Evolutionary conservation across 108 stramenopile species (phyloP).

Genomic region (Cyclostephanos invisitatus): DNA sequence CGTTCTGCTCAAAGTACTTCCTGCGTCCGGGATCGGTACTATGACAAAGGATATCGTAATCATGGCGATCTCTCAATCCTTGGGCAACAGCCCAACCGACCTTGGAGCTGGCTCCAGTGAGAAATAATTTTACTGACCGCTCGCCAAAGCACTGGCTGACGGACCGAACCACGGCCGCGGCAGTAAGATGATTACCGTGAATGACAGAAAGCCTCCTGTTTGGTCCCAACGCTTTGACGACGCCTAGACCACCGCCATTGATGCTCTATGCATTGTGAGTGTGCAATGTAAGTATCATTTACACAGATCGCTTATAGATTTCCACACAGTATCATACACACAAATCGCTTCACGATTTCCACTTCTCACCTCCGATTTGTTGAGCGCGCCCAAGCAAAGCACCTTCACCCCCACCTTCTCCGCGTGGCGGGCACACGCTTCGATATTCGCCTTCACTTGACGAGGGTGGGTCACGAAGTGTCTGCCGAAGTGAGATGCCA

Average conservation of each 20-base stretch:
- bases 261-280: constrained; percentile 31
- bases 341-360: background rate
- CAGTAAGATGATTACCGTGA: constrained; percentile 64
- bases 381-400: constrained; percentile 60
- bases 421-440: constrained; percentile 58
- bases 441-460: constrained; percentile 49
- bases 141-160: constrained; percentile 41
- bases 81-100: constrained; percentile 64
- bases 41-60: constrained; percentile 53
- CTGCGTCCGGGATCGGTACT: constrained; percentile 47
- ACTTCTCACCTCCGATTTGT: constrained; percentile 50
- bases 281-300: background rate
- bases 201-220: constrained; percentile 50
- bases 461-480: constrained; percentile 49
- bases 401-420: constrained; percentile 54
- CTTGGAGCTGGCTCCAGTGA: constrained; percentile 64
- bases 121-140: constrained; percentile 38
- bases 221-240: constrained; percentile 50
- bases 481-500: constrained; percentile 55
- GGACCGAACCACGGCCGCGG: constrained; percentile 56
- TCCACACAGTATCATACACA: background rate
- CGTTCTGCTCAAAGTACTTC: constrained; percentile 42
- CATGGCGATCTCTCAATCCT: constrained; percentile 46
- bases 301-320: background rate
- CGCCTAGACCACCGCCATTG: constrained; percentile 57